A percentile compares a stretch with the other conserved stretches of the same genome.
phyloP scores from a whole-genome alignment of 2,329 filamentous ascomycete genomes.

The Myriangium duriaei region DNA sequence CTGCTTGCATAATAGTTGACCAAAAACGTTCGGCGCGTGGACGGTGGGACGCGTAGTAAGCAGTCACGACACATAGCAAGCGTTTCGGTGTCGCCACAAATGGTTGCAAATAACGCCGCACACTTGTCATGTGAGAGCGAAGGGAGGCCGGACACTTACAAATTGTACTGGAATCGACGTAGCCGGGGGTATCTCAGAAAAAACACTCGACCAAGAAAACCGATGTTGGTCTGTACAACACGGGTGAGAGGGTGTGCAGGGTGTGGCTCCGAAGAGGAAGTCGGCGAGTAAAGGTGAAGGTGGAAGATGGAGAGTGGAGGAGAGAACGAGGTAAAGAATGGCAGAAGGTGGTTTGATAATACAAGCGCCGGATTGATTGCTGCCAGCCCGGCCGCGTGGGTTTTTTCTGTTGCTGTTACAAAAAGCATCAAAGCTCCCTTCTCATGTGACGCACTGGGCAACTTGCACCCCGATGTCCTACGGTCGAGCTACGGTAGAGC shows the following conservation, averaged over 20 bases:
- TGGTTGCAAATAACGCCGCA: too few species aligned
- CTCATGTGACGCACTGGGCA: neutral
- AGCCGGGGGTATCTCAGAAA: neutral
- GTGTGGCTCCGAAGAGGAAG: neutral
- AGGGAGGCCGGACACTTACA: too few species aligned
- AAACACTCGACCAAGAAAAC: too few species aligned
- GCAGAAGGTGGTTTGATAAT: neutral
- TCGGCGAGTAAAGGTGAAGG: neutral
- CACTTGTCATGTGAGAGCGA: too few species aligned
- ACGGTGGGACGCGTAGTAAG: neutral
- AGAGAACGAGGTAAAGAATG: neutral
- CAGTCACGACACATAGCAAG: neutral
- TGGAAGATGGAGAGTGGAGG: neutral
- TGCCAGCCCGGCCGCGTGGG: neutral
- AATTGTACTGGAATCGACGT: neutral
- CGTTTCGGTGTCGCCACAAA: too few species aligned
- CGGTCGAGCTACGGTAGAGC: neutral
- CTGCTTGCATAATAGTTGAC: constrained; percentile 4
- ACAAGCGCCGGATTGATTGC: neutral
- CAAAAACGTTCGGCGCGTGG: too few species aligned
- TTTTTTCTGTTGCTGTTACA: neutral
- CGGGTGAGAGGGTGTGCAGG: too few species aligned
- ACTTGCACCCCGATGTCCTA: neutral
- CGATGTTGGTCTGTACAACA: neutral
- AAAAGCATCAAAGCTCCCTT: neutral